phyloP scores from a whole-genome alignment of 2,329 filamentous ascomycete genomes.

The Fusarium pseudocircinatum region DNA sequence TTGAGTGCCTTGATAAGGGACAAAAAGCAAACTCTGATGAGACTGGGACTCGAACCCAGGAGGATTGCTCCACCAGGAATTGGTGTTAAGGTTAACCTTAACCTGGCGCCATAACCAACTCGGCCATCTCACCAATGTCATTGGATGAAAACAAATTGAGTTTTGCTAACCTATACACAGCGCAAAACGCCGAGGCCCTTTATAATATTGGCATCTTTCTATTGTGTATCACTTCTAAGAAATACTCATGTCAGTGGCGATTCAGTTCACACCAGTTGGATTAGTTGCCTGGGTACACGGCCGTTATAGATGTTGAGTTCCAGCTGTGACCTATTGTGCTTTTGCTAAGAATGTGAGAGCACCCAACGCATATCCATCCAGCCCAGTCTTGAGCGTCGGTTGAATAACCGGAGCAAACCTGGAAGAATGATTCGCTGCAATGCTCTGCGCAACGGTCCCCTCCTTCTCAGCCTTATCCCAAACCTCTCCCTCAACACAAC shows the following conservation, averaged over 20 bases:
- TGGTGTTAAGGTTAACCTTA: conserved; percentile 46
- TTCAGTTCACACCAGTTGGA: neutral
- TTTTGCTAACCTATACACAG: neutral
- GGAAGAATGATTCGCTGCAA: conserved; percentile 41
- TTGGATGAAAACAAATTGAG: neutral
- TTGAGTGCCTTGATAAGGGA: rapidly evolving
- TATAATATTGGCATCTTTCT: rapidly evolving
- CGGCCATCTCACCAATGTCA: conserved; percentile 46
- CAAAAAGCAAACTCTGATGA: conserved; percentile 37
- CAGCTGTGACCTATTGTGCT: neutral
- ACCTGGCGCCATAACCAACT: conserved; percentile 51
- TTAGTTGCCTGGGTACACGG: neutral
- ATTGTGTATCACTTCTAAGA: neutral
- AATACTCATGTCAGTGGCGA: rapidly evolving
- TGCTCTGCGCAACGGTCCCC: conserved; percentile 22
- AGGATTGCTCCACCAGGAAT: conserved; percentile 49
- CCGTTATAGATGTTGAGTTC: rapidly evolving
- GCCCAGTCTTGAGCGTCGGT: conserved; percentile 35
- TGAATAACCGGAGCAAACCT: conserved; percentile 40
- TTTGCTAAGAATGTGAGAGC: conserved; percentile 5
- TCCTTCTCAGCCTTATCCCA: conserved; percentile 31
- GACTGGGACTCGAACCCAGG: conserved; percentile 51
- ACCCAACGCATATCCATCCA: conserved; percentile 2
- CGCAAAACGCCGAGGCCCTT: rapidly evolving
- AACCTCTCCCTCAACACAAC: conserved; percentile 10